These are phyloP conservation scores for Lentinula aciculospora DNA, from an alignment of 768 basidiomycete species.

Conservation along the genomic window DNA sequence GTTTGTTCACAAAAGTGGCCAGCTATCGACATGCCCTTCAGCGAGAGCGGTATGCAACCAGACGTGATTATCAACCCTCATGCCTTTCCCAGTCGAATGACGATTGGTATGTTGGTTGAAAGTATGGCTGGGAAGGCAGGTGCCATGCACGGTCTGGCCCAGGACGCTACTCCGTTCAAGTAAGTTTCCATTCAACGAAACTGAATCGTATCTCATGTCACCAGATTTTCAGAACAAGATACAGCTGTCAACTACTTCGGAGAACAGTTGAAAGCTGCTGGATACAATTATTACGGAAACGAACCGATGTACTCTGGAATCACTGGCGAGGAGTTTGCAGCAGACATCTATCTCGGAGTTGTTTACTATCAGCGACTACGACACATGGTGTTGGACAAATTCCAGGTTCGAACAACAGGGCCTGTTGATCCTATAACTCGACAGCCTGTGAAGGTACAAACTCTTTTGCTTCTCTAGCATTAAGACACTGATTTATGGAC, in stretches of 20 bases:
- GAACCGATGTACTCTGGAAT: conserved; percentile 99
- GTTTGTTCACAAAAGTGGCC: conserved; percentile 99
- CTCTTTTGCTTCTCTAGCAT: not conserved
- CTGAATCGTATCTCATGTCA: not conserved
- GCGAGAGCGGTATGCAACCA: conserved; percentile 97
- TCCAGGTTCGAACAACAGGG: conserved; percentile 97
- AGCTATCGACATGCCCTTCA: conserved; percentile 96
- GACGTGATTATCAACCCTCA: conserved; percentile 99
- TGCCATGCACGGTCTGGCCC: conserved; percentile 96
- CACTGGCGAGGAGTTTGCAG: conserved; percentile 96
- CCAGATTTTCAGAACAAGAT: conserved; percentile 90
- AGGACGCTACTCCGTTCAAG: conserved; percentile 99
- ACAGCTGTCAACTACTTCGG: conserved; percentile 98
- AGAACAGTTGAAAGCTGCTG: conserved; percentile 85
- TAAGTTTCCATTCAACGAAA: conserved; percentile 23
- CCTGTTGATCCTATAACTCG: conserved; percentile 94
- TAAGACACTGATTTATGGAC: not conserved
- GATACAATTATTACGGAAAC: conserved; percentile 98
- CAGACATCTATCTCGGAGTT: conserved; percentile 97
- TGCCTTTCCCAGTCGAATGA: conserved; percentile 99
- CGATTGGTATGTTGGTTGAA: conserved; percentile 99
- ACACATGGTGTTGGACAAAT: conserved; percentile 99
- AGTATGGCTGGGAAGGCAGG: conserved; percentile 99
- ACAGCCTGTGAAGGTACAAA: conserved; percentile 89
- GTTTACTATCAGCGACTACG: conserved; percentile 98